These are phyloP conservation scores for Talaromyces nanjingensis DNA, from an alignment of 495 filamentous ascomycete genomes.

Conservation along the genomic window DNA sequence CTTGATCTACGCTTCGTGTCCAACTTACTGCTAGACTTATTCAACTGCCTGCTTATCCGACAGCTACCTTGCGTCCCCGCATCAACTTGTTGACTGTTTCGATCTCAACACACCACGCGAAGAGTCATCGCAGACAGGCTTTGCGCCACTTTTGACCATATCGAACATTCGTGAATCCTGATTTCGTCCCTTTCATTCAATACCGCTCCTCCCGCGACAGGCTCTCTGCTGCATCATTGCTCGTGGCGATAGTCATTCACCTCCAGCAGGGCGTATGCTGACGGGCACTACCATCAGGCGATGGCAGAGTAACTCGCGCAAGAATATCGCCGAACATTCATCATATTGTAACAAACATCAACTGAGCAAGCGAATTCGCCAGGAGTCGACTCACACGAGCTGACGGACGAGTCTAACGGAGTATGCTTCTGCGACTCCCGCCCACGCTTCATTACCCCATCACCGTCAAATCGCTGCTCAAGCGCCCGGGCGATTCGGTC, in stretches of 20 bases:
- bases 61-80: constrained; percentile 6
- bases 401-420: constrained; percentile 9
- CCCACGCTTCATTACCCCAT: constrained; percentile 79
- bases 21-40: neutral
- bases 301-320: neutral
- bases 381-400: constrained; percentile 2
- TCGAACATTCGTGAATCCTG: too few relatives aligned
- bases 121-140: neutral
- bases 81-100: neutral
- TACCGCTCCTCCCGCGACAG: neutral
- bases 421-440: constrained; percentile 48
- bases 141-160: neutral
- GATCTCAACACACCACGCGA: neutral
- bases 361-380: neutral
- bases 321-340: neutral
- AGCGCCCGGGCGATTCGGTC: constrained; percentile 65
- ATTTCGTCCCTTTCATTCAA: neutral
- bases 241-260: neutral
- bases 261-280: neutral
- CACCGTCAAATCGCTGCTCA: constrained; percentile 82
- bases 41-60: neutral
- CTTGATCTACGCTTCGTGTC: neutral
- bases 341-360: neutral
- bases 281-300: neutral
- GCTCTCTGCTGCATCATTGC: neutral